phyloP scores from a whole-genome alignment of 129 eudicot genomes.

The Scalesia atractyloides region DNA sequence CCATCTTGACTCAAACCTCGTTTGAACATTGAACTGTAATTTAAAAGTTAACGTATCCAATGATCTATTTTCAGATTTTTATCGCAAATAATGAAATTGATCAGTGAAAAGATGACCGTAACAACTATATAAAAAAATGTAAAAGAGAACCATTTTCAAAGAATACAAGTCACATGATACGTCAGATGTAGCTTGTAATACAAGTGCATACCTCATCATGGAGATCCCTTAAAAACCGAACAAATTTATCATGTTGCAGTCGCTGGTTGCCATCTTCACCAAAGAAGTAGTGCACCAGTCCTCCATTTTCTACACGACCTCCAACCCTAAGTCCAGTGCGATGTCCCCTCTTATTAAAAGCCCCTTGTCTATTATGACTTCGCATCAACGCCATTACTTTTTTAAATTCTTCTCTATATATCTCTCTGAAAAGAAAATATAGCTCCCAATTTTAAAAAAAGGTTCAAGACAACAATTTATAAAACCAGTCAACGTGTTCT shows the following conservation, averaged over 20 bases:
- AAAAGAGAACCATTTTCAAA: too few relatives aligned
- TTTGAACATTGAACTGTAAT: not conserved
- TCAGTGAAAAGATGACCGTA: not conserved
- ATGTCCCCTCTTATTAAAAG: slow-evolving; percentile 54
- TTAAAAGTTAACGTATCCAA: not conserved
- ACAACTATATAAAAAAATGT: too few relatives aligned
- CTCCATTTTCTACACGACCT: slow-evolving; percentile 63
- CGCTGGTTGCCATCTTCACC: slow-evolving; percentile 62
- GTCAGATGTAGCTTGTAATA: not conserved
- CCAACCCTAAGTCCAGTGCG: slow-evolving; percentile 59
- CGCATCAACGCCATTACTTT: slow-evolving; percentile 87
- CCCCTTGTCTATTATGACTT: slow-evolving; percentile 80
- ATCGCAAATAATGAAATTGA: not conserved
- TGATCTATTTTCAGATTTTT: not conserved
- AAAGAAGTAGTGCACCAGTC: slow-evolving; percentile 72
- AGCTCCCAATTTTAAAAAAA: not conserved
- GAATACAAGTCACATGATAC: too few relatives aligned
- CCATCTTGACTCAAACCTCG: not conserved
- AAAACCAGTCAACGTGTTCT: not conserved
- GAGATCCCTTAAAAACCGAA: slow-evolving; percentile 61
- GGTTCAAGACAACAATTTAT: not conserved
- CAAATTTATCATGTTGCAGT: slow-evolving; percentile 60
- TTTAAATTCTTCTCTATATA: slow-evolving; percentile 72
- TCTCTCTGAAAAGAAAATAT: slow-evolving; percentile 46
- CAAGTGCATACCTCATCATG: slow-evolving; percentile 64